Evolutionary conservation across 805 yeast genomes (phyloP), one percentile per base, ranked within the genome.

Genomic region (Kodamaea jinghongensis): DNA sequence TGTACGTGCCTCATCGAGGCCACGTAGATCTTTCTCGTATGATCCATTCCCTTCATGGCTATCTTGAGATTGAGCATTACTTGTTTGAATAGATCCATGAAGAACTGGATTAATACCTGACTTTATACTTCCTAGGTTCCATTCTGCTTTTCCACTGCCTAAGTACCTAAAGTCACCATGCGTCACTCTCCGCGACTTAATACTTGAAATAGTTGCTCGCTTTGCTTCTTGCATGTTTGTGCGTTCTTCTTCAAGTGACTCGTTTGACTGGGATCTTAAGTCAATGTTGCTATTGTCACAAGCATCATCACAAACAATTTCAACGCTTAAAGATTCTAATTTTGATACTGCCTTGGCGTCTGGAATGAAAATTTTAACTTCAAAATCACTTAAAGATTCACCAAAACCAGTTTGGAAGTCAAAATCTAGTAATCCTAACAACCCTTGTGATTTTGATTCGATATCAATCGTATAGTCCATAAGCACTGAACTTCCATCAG

Each of bases 401-500:
- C 87, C 89, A 17, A 81, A 58, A 0, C 78, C 82, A 1, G 74
- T 67, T 34, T 60, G 61, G 37, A 78, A 67, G 32, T 81, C 83
- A 4, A 77, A 74, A 31, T 67, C 70, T 7, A 83, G 70, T n/a
- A 77, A 51, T 0, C 86, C 86, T n/a, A 69, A 53, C 54, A 68
- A 41, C 14, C 44, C 40, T 59, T 47, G 12, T 35, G 38, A 30
- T 15, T 27, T 33, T 7, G 37, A 46, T 23, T 60, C 60, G 26
- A 83, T 52, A 47, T 84, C 85, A 22, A 85, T 58, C 4, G 74
- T 68, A 59, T 90, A 90, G 7, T 75, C 60, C 73, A 82, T 75
- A 15, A 90, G 55, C 2, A 71, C 67, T 29, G 79, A 77, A 43
- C 67, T 73, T 5, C 95, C 97, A 60, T 91, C 96, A 0, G 98